Evolutionary conservation across 805 yeast species (phyloP), one percentile per base, ranked within the genome.

Genomic region (Yarrowia porcina): DNA sequence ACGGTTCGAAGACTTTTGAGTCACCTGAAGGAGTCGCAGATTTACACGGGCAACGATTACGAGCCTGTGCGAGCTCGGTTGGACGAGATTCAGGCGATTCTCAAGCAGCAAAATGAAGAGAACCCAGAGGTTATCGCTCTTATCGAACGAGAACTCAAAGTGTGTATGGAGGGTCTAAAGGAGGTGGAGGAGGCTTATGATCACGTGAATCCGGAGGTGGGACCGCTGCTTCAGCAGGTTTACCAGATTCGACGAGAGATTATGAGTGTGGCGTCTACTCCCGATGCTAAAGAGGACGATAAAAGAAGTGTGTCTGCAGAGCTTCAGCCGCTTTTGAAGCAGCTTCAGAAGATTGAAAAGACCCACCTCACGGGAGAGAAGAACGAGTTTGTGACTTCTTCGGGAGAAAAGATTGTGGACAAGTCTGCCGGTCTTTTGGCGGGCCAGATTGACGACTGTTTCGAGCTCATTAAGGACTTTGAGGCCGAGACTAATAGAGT

Each of bases 1-100:
- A 90, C 98, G 0, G 96, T 94, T 20, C 87, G 87, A 74, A 84
- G 94, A 68, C 77, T 94, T 64, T 79, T 94, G 67, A 89, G 84
- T 66, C 98, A 93, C 75, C 77, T 93, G 65, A 82, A 84, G 67
- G 97, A 89, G 71, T 83, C 89, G 56, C 85, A 85, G 63, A 90
- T 89, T 20, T 93, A 86, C 74, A 91, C 97, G 0, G 84, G 83
- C 63, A 89, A 88, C 68, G 99, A 94, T 73, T 80, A 91, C 67
- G 77, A 79, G 65, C 96, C 97, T 1, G 88, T 94, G 57, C 79
- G 83, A 64, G 83, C 80, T 60, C 82, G 98, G 66, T 77, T 94
- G 64, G 78, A 76, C 49, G 96, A 90, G 68, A 88, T 93, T 61
- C 75, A 79, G 54, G 76, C 74, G 18, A 90, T 90, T 64, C 84